Base-by-base conservation (phyloP, 2,329 filamentous ascomycete genomes). In the Didymella lethalis region DNA sequence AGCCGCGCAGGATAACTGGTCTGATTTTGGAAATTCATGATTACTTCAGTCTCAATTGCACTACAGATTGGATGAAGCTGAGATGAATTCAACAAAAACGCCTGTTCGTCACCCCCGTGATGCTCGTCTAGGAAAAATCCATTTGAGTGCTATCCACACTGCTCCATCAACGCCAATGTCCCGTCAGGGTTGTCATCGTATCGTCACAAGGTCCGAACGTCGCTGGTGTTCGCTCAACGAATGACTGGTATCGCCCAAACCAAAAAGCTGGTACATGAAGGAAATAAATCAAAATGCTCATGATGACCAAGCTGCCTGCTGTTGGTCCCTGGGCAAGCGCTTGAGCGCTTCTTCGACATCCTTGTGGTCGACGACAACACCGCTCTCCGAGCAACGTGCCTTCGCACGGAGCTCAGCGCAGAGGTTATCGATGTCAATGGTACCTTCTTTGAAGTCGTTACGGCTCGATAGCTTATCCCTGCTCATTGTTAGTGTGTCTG, bases 391-490 rank as follows among this genome's bases (percentile, higher is more conserved):
- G 77, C 95, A 99, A 74, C 94, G 95, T 57, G 95, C 95, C 81
- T 99, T 99, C 76, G 93, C 91, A 64, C 94, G 91, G 14, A 99
- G 86, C 75, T 99, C 93, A 4, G 90, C 90, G 80, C 95, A 99
- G 25, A 99, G 85, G 32, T 90, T 88, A 73, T 99, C 95, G 48
- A 99, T 90, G 67, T 99, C 95, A 65, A 98, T 92, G 68, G 96
- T 93, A 68, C 93, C 93, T 57, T 87, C 91, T 73, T 93, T 90
- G 68, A 96, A 95, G 75, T 90, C 93, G 60, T 92, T 89, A 77
- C 93, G 96, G 34, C 85, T 87, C 80, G 96, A 92, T 23, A 97
- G 79, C 79, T 92, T 92, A 78, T 97, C 93, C 95, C 94, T 97
- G 73, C 57, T 18, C 1, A 4, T 12, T 63, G 75, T 88, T 56